Base-by-base conservation (phyloP, 2,329 filamentous ascomycete genomes). In the Aureobasidium sp. region DNA sequence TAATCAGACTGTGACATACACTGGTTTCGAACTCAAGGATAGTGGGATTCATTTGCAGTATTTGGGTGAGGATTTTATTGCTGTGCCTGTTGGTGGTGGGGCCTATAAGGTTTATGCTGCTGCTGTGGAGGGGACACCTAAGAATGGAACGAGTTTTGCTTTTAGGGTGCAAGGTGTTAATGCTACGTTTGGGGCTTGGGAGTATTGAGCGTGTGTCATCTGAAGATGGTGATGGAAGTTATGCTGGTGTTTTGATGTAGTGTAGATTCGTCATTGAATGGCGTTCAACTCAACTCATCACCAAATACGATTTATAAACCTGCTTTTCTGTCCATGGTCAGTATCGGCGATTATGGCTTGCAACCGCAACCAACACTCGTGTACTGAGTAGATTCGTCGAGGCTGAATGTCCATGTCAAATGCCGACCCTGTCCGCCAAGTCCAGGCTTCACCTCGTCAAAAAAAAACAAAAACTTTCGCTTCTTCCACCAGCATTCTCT, bases 151-250 rank as follows among this genome's bases (percentile, higher is more conserved):
- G n/a, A 40, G 67, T 8, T 68, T 68, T 40, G 40, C 45, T 31
- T 68, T 65, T 20, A 61, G 64, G 38, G 40, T 66, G 51, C 29
- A 75, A 77, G 7, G 81, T 69, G 23, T 25, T 11, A 16, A 43
- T 25, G 53, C 51, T 18, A 33, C 62, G 42, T 48, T 29, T 42
- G 62, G 50, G 25, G 62, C 62, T 58, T 65, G 51, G 51, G 62
- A 65, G 51, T 65, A 64, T 23, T 59, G 18, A 31, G 15, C n/a
- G 25, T 1, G 40, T 25, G 9, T 15, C 7, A 18, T 15, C 38
- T 8, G 29, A 16, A 8, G 4, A 29, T 10, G 33, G 10, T 27
- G 29, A 36, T 11, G 31, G 20, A 23, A 25, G 53, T 10, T 20
- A 13, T 5, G 2, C 20, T 23, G 33, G 33, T 36, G 33, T 13